These are phyloP conservation scores for Cardiospermum halicacabum DNA, from an alignment of 345 rosid genomes.

Conservation along the genomic window DNA sequence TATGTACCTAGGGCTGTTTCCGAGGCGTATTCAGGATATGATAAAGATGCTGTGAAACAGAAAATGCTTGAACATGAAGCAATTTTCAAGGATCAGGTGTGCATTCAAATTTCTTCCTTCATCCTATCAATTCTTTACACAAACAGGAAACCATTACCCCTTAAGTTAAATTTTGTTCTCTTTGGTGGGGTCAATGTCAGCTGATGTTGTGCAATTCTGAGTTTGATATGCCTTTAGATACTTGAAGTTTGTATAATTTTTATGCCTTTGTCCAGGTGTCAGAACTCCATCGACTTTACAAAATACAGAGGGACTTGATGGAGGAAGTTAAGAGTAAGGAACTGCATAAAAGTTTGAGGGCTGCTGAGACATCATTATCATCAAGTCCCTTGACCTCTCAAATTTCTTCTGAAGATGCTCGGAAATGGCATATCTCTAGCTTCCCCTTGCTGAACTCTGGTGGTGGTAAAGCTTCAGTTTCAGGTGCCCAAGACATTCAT, in stretches of 20 bases:
- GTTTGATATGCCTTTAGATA: slow-evolving; percentile 20
- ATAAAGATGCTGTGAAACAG: slow-evolving; percentile 57
- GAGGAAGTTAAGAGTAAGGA: slow-evolving; percentile 60
- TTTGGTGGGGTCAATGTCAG: slow-evolving; percentile 18
- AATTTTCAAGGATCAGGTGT: slow-evolving; percentile 76
- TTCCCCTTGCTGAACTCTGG: slow-evolving; percentile 51
- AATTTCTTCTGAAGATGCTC: slow-evolving; percentile 50
- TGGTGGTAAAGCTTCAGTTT: slow-evolving; percentile 44
- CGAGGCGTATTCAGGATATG: slow-evolving; percentile 44
- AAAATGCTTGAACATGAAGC: slow-evolving; percentile 89
- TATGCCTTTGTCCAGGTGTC: slow-evolving; percentile 35
- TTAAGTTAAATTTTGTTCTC: slow-evolving; percentile 2
- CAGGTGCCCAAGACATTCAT: slow-evolving; percentile 42
- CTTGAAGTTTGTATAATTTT: slow-evolving; percentile 12
- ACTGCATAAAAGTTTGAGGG: slow-evolving; percentile 26
- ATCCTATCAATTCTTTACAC: neutral
- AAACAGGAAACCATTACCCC: neutral
- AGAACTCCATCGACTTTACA: slow-evolving; percentile 71
- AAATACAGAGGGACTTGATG: slow-evolving; percentile 61
- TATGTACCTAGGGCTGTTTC: slow-evolving; percentile 34
- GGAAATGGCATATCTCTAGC: slow-evolving; percentile 60
- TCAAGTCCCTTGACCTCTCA: slow-evolving; percentile 56
- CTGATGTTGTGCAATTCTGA: slow-evolving; percentile 19
- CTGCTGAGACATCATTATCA: slow-evolving; percentile 45
- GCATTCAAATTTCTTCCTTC: slow-evolving; percentile 1